Base-by-base conservation (phyloP, 2,329 filamentous ascomycete genomes). In the Fusarium subtropicale region DNA sequence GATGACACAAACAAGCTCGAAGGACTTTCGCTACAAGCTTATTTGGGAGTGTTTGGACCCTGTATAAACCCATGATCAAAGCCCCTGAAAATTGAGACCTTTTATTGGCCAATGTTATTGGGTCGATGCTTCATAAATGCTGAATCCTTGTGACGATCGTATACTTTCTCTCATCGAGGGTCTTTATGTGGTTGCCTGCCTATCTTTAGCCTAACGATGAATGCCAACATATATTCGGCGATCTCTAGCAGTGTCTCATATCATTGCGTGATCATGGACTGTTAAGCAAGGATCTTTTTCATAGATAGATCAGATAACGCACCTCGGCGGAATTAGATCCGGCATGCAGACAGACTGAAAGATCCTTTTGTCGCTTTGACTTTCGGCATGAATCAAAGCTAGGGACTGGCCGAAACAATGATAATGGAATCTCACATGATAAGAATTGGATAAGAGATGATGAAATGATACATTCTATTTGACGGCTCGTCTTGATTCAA, bases 11-110 rank as follows among this genome's bases (percentile, higher is more conserved):
- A 42, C 41, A 41, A 56, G 26, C 34, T 22, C 44, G 24, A 53
- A 51, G 56, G 59, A 41, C 60, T 44, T 44, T 71, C 50, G 38
- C 46, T 33, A 46, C 42, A 54, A 71, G 52, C 50, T 60, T 54
- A 63, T 60, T 46, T 18, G 22, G 11, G n/a, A 51, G 3, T 42
- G 39, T 38, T 26, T 24, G n/a, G 12, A 18, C 41, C 41, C 26
- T 30, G 26, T 47, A 45, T 26, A 48, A 52, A 46, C 67, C 45
- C 16, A 30, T 65, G 34, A 66, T 65, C 67, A 71, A 48, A 34
- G 36, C 47, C 41, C 28, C 22, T 16, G 24, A 33, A 51, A 55
- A 56, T 68, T 55, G 42, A 26, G 34, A 15, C 10, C 16, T 22
- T 36, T 47, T 36, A 68, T 71, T 70, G 18, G 55, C 52, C 26